Base-by-base conservation (phyloP, 139 green algal species). In the Picochlorum sp. region DNA sequence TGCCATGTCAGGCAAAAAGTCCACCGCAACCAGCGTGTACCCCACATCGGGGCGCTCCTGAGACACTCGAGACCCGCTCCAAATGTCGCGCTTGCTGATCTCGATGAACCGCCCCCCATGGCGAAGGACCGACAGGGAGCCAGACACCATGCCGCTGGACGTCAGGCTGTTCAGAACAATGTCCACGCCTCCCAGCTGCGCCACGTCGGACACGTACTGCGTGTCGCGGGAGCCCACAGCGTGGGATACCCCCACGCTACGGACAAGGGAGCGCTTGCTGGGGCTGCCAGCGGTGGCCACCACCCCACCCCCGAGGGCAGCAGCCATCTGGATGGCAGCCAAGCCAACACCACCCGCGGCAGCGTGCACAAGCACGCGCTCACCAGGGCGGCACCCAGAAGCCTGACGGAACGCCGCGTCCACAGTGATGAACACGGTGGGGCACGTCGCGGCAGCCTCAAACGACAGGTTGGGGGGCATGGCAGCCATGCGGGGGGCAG, bases 11-110 rank as follows among this genome's bases (percentile, higher is more conserved):
- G 83, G 78, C 55, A 94, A 63, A 70, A 94, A 89, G 69, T 94
- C 85, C 5, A 94, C 68, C 2, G 85, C 85, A n/a, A 94, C 60
- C 40, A 90, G 63, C n/a, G 60, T 57, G 64, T 83, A 87, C 1
- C 7, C 16, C 39, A 85, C 69, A 56, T 94, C 85, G 2, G 81
- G 81, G 0, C 85, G 81, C 59, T 91, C 78, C 32, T 77, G 63
- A 25, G 50, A 44, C 6, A 82, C 61, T 18, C 78, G 60, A 12
- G 60, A 45, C 5, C 65, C 53, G 26, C 61, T 77, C 80, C 80
- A 91, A 41, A 94, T 85, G 76, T 89, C 85, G 33, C 85, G 70
- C 79, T 94, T 94, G 61, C 74, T 78, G 60, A 94, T 89, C 71
- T 94, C 85, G 29, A 86, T 70, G 49, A 88, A 67, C 1, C 65